Conservation (phyloP, 768 basidiomycete species). For the Suillus discolor region DNA sequence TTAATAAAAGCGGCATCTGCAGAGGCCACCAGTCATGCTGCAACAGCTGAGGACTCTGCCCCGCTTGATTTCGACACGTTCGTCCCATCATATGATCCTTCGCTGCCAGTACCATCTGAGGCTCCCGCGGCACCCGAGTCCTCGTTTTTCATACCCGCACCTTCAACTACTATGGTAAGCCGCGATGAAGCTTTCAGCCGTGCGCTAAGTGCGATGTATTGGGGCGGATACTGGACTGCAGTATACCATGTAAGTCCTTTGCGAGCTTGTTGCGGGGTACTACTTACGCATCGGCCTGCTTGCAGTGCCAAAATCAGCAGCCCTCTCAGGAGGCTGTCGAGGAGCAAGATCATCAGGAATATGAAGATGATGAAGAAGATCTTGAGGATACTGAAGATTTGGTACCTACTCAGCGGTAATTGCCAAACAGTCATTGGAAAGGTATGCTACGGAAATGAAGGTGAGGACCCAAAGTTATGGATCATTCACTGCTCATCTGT, state of each 20-base stretch:
- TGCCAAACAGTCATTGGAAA: not conserved
- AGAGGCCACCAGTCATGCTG: slow-evolving; percentile 2
- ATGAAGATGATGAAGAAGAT: slow-evolving; percentile 27
- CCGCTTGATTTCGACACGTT: slow-evolving; percentile 74
- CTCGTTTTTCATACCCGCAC: slow-evolving; percentile 33
- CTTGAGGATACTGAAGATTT: slow-evolving; percentile 30
- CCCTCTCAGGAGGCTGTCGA: slow-evolving; percentile 17
- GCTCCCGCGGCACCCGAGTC: slow-evolving; percentile 16
- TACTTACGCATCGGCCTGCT: slow-evolving; percentile 9
- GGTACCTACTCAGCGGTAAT: slow-evolving; percentile 33
- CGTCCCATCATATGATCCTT: slow-evolving; percentile 69
- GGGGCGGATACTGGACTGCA: slow-evolving; percentile 88
- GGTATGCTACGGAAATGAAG: not conserved
- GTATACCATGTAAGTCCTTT: slow-evolving; percentile 67
- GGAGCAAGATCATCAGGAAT: slow-evolving; percentile 32
- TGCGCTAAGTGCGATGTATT: slow-evolving; percentile 81
- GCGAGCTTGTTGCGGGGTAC: not conserved
- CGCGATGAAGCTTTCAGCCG: slow-evolving; percentile 78
- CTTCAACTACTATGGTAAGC: slow-evolving; percentile 44
- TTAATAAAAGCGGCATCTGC: slow-evolving; percentile 14
- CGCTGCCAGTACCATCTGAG: slow-evolving; percentile 43
- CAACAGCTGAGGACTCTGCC: slow-evolving; percentile 45
- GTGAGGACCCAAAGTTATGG: slow-evolving; percentile 1
- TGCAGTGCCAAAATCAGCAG: slow-evolving; percentile 36
- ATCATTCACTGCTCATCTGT: not conserved